Percentiles rank a stretch among this genome's conserved stretches.
Conservation (phyloP, 495 filamentous ascomycete genomes). For the Glonium stellatum region DNA sequence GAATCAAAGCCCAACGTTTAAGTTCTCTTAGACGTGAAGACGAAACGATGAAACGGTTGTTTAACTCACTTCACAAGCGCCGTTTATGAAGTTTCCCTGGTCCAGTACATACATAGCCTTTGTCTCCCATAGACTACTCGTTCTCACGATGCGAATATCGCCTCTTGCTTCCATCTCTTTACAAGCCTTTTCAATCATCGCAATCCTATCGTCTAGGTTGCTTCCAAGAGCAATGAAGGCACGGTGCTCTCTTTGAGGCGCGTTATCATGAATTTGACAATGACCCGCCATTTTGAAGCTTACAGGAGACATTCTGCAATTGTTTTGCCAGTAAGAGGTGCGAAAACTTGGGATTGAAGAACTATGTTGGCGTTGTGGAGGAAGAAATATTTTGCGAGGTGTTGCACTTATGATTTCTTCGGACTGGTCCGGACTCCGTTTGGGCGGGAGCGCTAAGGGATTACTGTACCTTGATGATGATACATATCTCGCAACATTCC, state of each 20-base stretch:
- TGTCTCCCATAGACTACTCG: slow-evolving; percentile 89
- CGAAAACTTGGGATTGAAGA: background rate
- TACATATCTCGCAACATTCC: background rate
- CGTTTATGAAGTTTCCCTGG: slow-evolving; percentile 85
- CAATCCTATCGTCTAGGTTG: slow-evolving; percentile 82
- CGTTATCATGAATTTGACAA: background rate
- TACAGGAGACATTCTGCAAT: background rate
- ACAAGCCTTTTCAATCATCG: slow-evolving; percentile 76
- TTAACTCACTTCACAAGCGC: slow-evolving; percentile 74
- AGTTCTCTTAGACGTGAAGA: too few species aligned
- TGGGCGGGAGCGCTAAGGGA: background rate
- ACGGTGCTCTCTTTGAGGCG: slow-evolving; percentile 24
- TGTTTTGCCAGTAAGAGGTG: background rate
- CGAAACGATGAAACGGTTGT: background rate
- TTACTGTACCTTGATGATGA: background rate
- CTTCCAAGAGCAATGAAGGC: slow-evolving; percentile 88
- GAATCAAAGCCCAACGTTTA: background rate
- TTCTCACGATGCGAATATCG: slow-evolving; percentile 66
- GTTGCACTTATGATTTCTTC: background rate
- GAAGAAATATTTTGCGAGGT: background rate
- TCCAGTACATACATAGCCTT: slow-evolving; percentile 92
- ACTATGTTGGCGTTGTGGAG: background rate
- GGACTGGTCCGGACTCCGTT: background rate
- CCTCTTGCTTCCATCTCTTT: slow-evolving; percentile 57
- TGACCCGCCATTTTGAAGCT: background rate